Evolutionary conservation across 768 basidiomycete genomes (phyloP).

Genomic region (Trametes maxima): DNA sequence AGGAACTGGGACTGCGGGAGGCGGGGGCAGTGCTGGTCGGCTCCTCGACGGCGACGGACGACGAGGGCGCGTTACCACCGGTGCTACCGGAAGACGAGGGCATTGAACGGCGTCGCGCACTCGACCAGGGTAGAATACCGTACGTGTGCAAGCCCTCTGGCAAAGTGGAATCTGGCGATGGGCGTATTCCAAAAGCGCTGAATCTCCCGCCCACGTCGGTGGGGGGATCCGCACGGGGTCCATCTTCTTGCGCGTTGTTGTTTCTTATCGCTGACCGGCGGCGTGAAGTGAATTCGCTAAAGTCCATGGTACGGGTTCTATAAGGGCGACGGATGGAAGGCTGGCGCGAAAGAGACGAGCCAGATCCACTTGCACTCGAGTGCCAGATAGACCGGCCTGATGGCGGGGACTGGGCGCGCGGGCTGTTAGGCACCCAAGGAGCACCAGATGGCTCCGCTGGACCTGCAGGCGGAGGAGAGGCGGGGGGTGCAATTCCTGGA

Average conservation of each 20-base stretch:
- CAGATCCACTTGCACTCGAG: slow-evolving; percentile 6
- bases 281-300: slow-evolving; percentile 70
- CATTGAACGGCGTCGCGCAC: neutral
- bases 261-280: slow-evolving; percentile 52
- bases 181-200: neutral
- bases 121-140: slow-evolving; percentile 1
- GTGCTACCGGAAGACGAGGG: neutral
- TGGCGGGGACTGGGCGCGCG: slow-evolving; percentile 10
- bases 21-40: neutral
- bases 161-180: slow-evolving; percentile 7
- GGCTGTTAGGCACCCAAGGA: neutral
- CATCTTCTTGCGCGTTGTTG: slow-evolving; percentile 16
- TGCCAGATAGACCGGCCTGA: neutral
- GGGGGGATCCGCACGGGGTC: slow-evolving; percentile 5
- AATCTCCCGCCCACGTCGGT: neutral
- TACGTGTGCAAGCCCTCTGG: neutral
- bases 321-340: slow-evolving; percentile 61
- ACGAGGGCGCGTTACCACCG: neutral
- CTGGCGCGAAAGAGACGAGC: slow-evolving; percentile 42
- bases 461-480: neutral
- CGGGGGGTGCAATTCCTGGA: neutral
- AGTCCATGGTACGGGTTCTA: slow-evolving; percentile 60
- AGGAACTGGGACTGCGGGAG: slow-evolving; percentile 22
- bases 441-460: slow-evolving; percentile 1
- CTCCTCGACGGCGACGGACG: neutral